Conservation (phyloP, 2,329 filamentous ascomycete genomes). For the Cordyceps tenuipes region DNA sequence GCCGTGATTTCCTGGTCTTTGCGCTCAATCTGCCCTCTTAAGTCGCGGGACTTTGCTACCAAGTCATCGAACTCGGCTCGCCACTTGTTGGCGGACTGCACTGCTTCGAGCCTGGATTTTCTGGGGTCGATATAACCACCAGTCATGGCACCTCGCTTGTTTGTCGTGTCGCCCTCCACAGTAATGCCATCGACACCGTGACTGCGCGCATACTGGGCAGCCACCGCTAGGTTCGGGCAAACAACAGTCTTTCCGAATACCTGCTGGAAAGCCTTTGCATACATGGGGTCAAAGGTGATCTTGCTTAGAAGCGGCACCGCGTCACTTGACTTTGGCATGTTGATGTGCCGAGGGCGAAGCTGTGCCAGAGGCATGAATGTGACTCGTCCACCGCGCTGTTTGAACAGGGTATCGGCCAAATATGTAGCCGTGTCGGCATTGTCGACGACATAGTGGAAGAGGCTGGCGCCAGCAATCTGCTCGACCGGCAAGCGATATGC, state of each 20-base stretch:
- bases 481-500: conserved; percentile 84
- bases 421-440: conserved; percentile 78
- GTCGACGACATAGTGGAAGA: conserved; percentile 96
- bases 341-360: conserved; percentile 59
- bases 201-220: conserved; percentile 83
- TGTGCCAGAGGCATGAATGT: conserved; percentile 93
- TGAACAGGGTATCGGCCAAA: conserved; percentile 71
- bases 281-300: conserved; percentile 67
- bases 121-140: conserved; percentile 87
- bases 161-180: conserved; percentile 85
- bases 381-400: conserved; percentile 72
- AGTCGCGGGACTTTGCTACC: conserved; percentile 52
- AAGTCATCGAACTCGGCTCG: conserved; percentile 66
- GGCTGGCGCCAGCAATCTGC: conserved; percentile 81
- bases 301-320: conserved; percentile 82
- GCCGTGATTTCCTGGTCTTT: conserved; percentile 85
- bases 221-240: conserved; percentile 80
- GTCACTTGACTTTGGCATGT: conserved; percentile 78
- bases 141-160: conserved; percentile 90
- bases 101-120: conserved; percentile 78
- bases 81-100: conserved; percentile 66
- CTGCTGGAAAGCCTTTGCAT: conserved; percentile 81
- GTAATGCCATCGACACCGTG: conserved; percentile 92
- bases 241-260: conserved; percentile 95
- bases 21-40: conserved; percentile 61